Evolutionary conservation across 1,139 yeast species (phyloP).

Genomic region (Yamadazyma sp.): DNA sequence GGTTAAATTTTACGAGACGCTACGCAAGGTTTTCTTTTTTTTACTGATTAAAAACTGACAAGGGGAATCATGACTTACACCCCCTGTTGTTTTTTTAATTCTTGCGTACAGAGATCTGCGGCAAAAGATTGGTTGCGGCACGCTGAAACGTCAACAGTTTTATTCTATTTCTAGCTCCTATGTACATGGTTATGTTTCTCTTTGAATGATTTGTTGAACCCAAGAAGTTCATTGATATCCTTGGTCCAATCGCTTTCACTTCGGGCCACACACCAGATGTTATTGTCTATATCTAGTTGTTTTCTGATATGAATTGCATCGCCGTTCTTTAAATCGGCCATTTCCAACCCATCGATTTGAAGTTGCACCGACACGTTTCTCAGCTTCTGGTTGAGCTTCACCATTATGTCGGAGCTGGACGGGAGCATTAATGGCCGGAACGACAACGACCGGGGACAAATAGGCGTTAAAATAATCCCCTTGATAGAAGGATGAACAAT

Average conservation of each 20-base stretch:
- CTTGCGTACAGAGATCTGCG: slow-evolving; percentile 1
- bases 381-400: slow-evolving; percentile 57
- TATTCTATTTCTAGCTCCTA: slow-evolving; percentile 1
- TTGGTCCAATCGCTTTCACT: slow-evolving; percentile 87
- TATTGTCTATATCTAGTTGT: slow-evolving; percentile 33
- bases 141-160: too few species aligned
- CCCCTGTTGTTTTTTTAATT: slow-evolving; percentile 4
- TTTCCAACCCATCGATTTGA: slow-evolving; percentile 80
- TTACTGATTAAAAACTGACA: neutral
- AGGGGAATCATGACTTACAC: neutral
- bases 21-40: neutral
- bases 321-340: slow-evolving; percentile 65
- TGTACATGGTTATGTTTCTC: slow-evolving; percentile 4
- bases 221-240: slow-evolving; percentile 82
- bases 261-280: slow-evolving; percentile 88
- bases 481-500: slow-evolving; percentile 89
- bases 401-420: slow-evolving; percentile 63
- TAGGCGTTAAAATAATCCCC: slow-evolving; percentile 80
- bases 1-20: slow-evolving; percentile 3
- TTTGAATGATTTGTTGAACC: slow-evolving; percentile 81
- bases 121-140: neutral
- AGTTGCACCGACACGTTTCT: slow-evolving; percentile 50
- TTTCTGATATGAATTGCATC: slow-evolving; percentile 68
- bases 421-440: slow-evolving; percentile 87
- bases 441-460: slow-evolving; percentile 84